Base-by-base conservation (phyloP, 1,284 basidiomycete species). In the Boletellus deceptivus region DNA sequence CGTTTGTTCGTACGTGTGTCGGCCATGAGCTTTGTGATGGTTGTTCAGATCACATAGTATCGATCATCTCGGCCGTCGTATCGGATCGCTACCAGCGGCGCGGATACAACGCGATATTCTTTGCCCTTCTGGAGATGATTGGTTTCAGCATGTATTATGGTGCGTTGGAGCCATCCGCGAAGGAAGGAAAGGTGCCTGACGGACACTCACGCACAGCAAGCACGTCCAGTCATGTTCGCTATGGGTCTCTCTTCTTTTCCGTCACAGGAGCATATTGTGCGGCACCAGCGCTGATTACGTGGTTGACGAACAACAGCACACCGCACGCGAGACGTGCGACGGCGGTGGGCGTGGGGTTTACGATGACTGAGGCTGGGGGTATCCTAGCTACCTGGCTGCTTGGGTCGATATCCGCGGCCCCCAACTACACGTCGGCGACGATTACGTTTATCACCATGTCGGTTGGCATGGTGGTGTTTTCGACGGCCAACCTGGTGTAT, bases 131-230 rank as follows among this genome's bases (percentile, higher is more conserved):
- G 33, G 13, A 44, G 24, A 14, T 44, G 43, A 44, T 35, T n/a
- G 43, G 43, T n/a, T 44, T 44, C 17, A 35, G 22, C 20, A 44
- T 44, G 43, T 44, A 24, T 14, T 44, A 44, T 35, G 43, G 43
- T 44, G 34, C n/a, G 43, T 44, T 4, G 9, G 22, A 14, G 16
- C 22, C 20, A 34, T n/a, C 10, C 17, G n/a, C 20, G 9, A 16
- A 8, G 27, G 11, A 34, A 20, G 18, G n/a, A 42, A 1, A 6
- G n/a, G 17, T 9, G 22, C 16, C 42, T 34, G 31, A 43, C 22
- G 14, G 20, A 24, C 22, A 18, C 16, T 14, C 18, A n/a, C n/a
- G 25, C 27, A 24, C 43, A 43, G 43, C 33, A 10, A 43, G 31
- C 34, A 34, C 33, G 34, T 43, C 43, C 16, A 22, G 16, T 16